phyloP scores from a whole-genome alignment of 164 flowering plant species.

The Akebia trifoliata region DNA sequence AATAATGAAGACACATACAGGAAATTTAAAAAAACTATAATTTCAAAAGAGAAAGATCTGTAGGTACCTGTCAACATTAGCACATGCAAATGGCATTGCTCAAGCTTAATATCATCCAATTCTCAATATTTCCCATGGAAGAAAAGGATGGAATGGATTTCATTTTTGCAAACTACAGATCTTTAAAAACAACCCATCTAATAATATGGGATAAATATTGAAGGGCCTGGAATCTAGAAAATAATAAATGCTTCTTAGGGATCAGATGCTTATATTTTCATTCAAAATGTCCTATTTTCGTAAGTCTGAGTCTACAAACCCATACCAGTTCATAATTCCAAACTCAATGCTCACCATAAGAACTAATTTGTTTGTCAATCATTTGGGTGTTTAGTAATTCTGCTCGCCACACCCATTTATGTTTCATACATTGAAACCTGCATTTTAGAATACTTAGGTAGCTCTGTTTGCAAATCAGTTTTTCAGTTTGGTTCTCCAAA shows the following conservation, averaged over 20 bases:
- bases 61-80: not conserved
- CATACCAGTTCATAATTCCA: not conserved
- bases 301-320: not conserved
- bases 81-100: no score
- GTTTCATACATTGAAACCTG: not conserved
- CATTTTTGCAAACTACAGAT: no score
- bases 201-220: no score
- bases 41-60: no score
- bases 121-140: no score
- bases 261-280: no score
- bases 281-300: no score
- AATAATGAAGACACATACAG: not conserved
- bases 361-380: not conserved
- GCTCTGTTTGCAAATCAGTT: not conserved
- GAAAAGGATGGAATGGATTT: no score
- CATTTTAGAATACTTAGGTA: not conserved
- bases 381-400: not conserved
- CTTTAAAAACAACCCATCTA: no score
- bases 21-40: not conserved
- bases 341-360: not conserved
- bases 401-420: not conserved
- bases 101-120: no score
- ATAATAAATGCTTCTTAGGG: no score
- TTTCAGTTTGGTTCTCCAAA: not conserved
- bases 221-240: no score